Base-by-base conservation (phyloP, 2,329 filamentous ascomycete species). In the Neopestalotiopsis sp. region DNA sequence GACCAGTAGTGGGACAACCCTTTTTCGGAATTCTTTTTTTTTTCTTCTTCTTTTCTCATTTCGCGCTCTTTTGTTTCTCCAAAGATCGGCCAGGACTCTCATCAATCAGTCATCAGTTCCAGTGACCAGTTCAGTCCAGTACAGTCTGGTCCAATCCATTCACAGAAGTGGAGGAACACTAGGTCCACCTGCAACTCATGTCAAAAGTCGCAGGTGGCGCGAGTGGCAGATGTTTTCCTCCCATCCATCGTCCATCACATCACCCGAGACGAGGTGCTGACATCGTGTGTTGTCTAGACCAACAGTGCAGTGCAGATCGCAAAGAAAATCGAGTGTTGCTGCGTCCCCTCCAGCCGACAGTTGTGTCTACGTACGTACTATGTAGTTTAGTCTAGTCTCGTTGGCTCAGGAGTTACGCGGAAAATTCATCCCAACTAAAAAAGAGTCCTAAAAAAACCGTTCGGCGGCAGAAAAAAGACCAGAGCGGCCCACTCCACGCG, bases 391-490 rank as follows among this genome's bases (percentile, higher is more conserved):
- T 20, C 45, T 20, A 52, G 45, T 24, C 17, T 52, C 34, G 45
- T 52, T 52, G 45, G 45, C 20, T 24, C 45, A 52, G 45, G 45
- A 52, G 45, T 20, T 14, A 52, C 7, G 24, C 45, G 45, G 45
- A 52, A 52, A 52, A 52, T 52, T 52, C 45, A 52, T 52, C 45
- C 45, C 45, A 52, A 52, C 45, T 52, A 52, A 52, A 52, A 49
- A 52, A 52, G n/a, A 17, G 17, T 9, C 34, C 34, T 10, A 28
- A 28, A 28, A 24, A 28, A 28, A 28, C 34, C 34, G 10, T 7
- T 10, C 45, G 45, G 17, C 45, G 45, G 45, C 45, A 52, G 45
- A 10, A 20, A 52, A n/a, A 9, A 52, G 24, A 28, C 24, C 24
- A 28, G 24, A 38, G 34, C 6, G 34, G 10, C 45, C 45, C 45